phyloP scores from a whole-genome alignment of 441 rosid species.

The Arabidopsis hybrid region DNA sequence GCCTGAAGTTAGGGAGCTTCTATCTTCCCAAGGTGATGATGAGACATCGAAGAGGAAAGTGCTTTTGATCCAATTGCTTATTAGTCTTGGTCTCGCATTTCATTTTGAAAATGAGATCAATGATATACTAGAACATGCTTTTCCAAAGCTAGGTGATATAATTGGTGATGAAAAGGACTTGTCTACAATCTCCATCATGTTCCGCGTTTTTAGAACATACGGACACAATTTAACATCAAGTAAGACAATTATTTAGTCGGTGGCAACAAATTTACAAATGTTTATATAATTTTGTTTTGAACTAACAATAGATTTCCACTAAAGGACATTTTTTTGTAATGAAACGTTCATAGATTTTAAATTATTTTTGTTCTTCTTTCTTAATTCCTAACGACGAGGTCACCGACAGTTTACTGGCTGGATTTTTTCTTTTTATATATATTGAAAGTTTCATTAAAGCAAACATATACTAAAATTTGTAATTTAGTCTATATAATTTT shows the following conservation, averaged over 20 bases:
- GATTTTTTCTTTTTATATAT: too few species aligned
- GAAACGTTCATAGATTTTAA: too few species aligned
- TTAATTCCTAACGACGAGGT: too few species aligned
- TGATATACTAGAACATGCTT: slow-evolving; percentile 17
- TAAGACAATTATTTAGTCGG: background rate
- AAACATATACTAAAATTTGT: too few species aligned
- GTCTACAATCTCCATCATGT: slow-evolving; percentile 18
- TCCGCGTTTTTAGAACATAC: slow-evolving; percentile 29
- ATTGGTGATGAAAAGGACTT: slow-evolving; percentile 20
- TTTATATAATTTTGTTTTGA: too few species aligned
- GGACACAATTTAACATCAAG: slow-evolving; percentile 29
- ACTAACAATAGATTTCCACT: too few species aligned
- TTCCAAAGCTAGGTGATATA: slow-evolving; percentile 1
- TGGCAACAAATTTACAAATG: too few species aligned
- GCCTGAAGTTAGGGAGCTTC: slow-evolving; percentile 14
- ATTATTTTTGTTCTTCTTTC: too few species aligned
- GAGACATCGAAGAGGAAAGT: slow-evolving; percentile 4
- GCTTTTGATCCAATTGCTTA: slow-evolving; percentile 16
- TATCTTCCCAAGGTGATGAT: slow-evolving; percentile 4
- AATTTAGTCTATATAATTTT: too few species aligned
- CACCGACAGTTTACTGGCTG: too few species aligned
- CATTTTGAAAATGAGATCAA: slow-evolving; percentile 37
- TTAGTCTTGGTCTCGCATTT: slow-evolving; percentile 29
- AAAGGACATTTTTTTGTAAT: too few species aligned
- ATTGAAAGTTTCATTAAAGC: too few species aligned